Conservation (phyloP, 495 filamentous ascomycete genomes). For the Cryomyces minteri region DNA sequence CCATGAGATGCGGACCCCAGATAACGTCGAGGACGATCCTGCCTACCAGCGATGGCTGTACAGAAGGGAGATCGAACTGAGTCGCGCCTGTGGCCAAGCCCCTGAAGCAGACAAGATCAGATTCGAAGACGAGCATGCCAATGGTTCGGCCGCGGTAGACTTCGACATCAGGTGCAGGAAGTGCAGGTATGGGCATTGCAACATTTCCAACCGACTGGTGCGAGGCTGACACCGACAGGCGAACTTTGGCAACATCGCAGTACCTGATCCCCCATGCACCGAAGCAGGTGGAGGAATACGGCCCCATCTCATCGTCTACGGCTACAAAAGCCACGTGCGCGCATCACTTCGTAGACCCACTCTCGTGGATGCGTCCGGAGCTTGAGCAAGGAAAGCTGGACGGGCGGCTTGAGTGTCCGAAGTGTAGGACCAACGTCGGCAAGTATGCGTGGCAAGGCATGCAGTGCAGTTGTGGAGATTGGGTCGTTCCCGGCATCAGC, state of each 20-base stretch:
- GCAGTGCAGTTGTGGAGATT: conserved; percentile 76
- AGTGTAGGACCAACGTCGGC: conserved; percentile 65
- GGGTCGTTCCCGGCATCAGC: conserved; percentile 83
- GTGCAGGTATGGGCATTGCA: conserved; percentile 24
- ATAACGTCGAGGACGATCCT: conserved; percentile 46
- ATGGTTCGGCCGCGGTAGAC: conserved; percentile 6
- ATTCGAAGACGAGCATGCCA: conserved; percentile 62
- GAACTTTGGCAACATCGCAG: conserved; percentile 40
- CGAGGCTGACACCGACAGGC: conserved; percentile 19
- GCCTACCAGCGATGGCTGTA: conserved; percentile 83
- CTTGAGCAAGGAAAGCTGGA: conserved; percentile 61
- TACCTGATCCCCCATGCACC: conserved; percentile 39
- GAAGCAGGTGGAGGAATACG: background rate
- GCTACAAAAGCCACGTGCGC: conserved; percentile 30
- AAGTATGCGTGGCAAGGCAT: conserved; percentile 93
- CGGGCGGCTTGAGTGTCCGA: conserved; percentile 70
- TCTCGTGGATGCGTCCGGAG: conserved; percentile 81
- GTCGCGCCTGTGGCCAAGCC: conserved; percentile 48
- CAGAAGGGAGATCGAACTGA: conserved; percentile 53
- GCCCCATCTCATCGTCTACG: background rate
- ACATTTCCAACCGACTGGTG: conserved; percentile 2
- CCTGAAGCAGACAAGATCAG: conserved; percentile 45
- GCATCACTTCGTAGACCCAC: conserved; percentile 75
- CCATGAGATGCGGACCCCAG: conserved; percentile 58
- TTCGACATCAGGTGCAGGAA: conserved; percentile 33